Evolutionary conservation across 768 basidiomycete species (phyloP).

Genomic region (Boletus eberwhitei): DNA sequence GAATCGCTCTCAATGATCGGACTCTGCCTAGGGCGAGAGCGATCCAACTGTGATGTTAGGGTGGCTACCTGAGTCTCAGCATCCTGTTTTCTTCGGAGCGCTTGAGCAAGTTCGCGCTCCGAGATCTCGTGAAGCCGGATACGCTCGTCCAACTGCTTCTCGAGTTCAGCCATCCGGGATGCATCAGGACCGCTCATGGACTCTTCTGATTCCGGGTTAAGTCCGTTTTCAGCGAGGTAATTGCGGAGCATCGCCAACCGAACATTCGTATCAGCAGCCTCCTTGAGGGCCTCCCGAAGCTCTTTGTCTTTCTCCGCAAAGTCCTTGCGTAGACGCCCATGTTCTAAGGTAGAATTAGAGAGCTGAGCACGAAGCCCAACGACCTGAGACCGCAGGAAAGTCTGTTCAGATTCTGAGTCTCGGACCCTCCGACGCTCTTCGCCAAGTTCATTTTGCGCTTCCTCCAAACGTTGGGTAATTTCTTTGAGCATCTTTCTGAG

Average conservation of each 20-base stretch:
- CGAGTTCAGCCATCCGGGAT: conserved; percentile 68
- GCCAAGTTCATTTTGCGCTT: conserved; percentile 57
- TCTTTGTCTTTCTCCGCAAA: conserved; percentile 62
- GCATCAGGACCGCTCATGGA: conserved; percentile 35
- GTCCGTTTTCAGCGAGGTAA: conserved; percentile 85
- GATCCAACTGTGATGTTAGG: conserved; percentile 65
- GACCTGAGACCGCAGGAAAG: conserved; percentile 67
- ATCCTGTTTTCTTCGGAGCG: conserved; percentile 66
- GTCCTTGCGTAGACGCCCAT: conserved; percentile 68
- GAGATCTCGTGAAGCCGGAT: conserved; percentile 68
- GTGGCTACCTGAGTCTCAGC: conserved; percentile 66
- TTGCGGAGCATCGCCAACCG: conserved; percentile 78
- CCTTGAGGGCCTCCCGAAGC: conserved; percentile 59
- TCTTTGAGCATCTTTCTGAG: conserved; percentile 81
- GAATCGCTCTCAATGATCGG: conserved; percentile 42
- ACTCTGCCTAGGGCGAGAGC: conserved; percentile 55
- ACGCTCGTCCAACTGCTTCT: conserved; percentile 71
- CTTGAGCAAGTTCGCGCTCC: conserved; percentile 70
- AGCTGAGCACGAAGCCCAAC: conserved; percentile 71
- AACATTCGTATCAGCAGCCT: conserved; percentile 65
- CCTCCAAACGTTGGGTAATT: conserved; percentile 65
- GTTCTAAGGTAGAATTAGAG: conserved; percentile 63
- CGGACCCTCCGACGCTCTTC: conserved; percentile 65
- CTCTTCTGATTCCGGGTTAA: conserved; percentile 71
- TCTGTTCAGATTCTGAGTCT: conserved; percentile 63